Evolutionary conservation across 1,284 basidiomycete genomes (phyloP), one percentile per base, ranked within the genome.

Genomic region (Microbotryum scabiosae): DNA sequence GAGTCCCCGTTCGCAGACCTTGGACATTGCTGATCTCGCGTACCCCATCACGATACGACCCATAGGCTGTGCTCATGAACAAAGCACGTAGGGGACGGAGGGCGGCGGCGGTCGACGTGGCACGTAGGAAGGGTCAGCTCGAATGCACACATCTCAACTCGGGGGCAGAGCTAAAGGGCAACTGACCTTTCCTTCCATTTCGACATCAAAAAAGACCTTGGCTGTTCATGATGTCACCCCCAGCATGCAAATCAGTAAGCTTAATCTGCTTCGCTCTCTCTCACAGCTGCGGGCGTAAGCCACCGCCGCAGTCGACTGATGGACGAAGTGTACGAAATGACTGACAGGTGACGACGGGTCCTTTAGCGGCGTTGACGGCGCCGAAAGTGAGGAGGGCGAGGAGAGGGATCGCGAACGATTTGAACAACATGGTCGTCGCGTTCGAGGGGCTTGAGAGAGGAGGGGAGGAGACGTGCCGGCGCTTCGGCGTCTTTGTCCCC

Each of bases 331-430:
- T 18, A 23, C 44, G 46, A 7, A 8, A 4, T 26, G 43, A n/a
- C 28, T 18, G n/a, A 32, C 9, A 2, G 54, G 91, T 93, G 72
- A 96, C 85, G 78, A 82, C 84, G 20, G 91, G 91, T 20, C 85
- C 84, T 69, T 86, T 88, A 18, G 80, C 81, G 25, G 68, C 69
- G 8, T 64, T 51, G n/a, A 6, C 23, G 5, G 56, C 36, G 41
- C 57, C 36, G 32, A 59, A 36, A 1, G 44, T 16, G 32, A 64
- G 52, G 23, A 65, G 48, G 7, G 66, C 58, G 54, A 65, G 46
- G 47, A 65, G 50, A 9, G 60, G 59, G 28, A 63, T 45, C 12
- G 53, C 47, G 56, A 66, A 51, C 18, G 64, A 58, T 5, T 41
- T 41, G 36, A 41, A 41, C 36, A 41, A 18, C 36, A 41, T 41